Evolutionary conservation across 768 basidiomycete species (phyloP), one percentile per base, ranked within the genome.

Genomic region (Fistulinella prunicolor): DNA sequence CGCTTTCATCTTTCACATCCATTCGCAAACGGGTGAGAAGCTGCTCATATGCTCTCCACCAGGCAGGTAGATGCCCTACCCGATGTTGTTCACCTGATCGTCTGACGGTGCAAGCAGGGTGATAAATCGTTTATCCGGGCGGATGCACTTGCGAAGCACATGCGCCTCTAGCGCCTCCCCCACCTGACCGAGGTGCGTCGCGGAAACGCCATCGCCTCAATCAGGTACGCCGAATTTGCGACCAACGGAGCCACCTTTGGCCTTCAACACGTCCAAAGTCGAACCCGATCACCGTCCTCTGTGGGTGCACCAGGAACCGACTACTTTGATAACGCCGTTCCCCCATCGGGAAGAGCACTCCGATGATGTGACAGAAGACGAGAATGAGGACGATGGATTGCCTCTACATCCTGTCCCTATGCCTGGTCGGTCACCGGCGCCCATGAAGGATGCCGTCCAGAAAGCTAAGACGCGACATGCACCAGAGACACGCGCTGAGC

Each of bases 91-190:
- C 6, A 38, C 30, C 23, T 37, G 30, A 7, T 17, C 17, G 24
- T 21, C 35, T 46, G 22, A 57, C 46, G 21, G 3, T 19, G 32
- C 1, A 17, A 17, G 10, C 16, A 94, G 94, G 94, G 94, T 63
- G 90, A 91, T 73, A 94, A 92, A 60, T 86, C 89, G 0, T 97
- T 97, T 68, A 94, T 93, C 9, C 91, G 94, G 36, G 92, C 92
- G 2, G 94, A 96, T 68, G 92, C 94, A 8, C 81, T 95, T 17
- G 85, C 85, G 20, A 95, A 95, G 62, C 94, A 96, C 66, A 86
- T 93, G 81, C 85, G 91, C 21, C 81, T 89, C 26, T 88, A 94
- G 60, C 89, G 2, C 83, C 86, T 0, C 86, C 89, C 0, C 74
- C 81, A 2, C 85, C 89, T 0, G 82, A 83, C 6, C 78, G 86